phyloP scores from a whole-genome alignment of 83 land plant genomes.

The Larix sibirica region DNA sequence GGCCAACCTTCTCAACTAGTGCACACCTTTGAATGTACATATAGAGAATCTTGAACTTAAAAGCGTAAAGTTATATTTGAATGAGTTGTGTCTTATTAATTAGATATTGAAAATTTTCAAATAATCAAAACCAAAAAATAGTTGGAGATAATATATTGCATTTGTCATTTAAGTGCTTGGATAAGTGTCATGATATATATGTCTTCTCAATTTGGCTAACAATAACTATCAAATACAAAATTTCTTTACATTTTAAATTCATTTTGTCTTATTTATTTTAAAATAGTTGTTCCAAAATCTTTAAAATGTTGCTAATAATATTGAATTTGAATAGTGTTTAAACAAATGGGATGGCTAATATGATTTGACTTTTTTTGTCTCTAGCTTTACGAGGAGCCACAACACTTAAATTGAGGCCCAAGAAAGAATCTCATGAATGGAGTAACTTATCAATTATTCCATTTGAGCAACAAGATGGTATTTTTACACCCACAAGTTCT shows the following conservation, averaged over 20 bases:
- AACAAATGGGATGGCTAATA: no score
- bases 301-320: no score
- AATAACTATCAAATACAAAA: no score
- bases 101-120: background rate
- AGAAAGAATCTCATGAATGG: conserved; percentile 18
- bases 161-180: background rate
- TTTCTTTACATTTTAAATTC: no score
- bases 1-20: no score
- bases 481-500: background rate
- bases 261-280: no score
- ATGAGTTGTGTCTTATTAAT: background rate
- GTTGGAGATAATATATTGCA: background rate
- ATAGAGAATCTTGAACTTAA: no score
- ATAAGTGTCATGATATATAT: no score
- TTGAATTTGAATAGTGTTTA: no score
- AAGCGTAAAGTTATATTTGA: background rate
- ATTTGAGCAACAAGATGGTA: conserved; percentile 6
- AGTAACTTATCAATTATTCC: conserved; percentile 24
- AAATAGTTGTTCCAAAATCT: no score
- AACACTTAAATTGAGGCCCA: conserved; percentile 31
- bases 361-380: background rate
- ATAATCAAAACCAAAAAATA: background rate
- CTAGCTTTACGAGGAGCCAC: conserved; percentile 39
- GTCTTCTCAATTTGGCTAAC: no score
- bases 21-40: no score